These are phyloP conservation scores for Phytophthora brassicae DNA, from an alignment of 352 stramenopile species.

Conservation along the genomic window DNA sequence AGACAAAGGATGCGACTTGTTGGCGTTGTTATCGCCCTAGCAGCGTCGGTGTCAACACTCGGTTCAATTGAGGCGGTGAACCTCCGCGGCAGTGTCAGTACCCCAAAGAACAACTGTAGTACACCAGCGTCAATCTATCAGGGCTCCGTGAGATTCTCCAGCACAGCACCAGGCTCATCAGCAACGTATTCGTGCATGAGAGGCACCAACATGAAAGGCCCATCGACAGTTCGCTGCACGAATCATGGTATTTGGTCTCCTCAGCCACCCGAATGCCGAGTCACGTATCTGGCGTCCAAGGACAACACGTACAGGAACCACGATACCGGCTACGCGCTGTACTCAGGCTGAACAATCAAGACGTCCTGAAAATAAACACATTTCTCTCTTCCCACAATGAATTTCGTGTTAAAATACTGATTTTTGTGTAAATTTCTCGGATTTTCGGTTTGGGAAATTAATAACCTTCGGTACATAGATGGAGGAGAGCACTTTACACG, in stretches of 20 bases:
- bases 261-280: constrained; percentile 37
- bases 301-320: constrained; percentile 64
- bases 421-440: constrained; percentile 17
- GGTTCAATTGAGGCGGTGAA: constrained; percentile 15
- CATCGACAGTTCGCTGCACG: constrained; percentile 34
- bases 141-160: constrained; percentile 42
- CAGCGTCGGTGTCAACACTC: neutral
- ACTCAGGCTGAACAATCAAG: constrained; percentile 55
- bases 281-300: constrained; percentile 42
- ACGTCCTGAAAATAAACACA: too few relatives aligned
- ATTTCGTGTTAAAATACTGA: constrained; percentile 29
- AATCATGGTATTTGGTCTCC: constrained; percentile 43
- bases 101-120: constrained; percentile 21
- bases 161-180: constrained; percentile 33
- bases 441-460: neutral
- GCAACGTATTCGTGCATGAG: constrained; percentile 47
- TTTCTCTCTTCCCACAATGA: constrained; percentile 10
- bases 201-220: constrained; percentile 40
- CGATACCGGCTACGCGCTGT: constrained; percentile 53
- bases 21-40: neutral
- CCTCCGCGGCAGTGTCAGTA: constrained; percentile 23
- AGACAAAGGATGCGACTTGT: constrained; percentile 10
- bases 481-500: constrained; percentile 23
- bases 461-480: constrained; percentile 19
- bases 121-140: constrained; percentile 40